phyloP scores from a whole-genome alignment of 2,329 filamentous ascomycete genomes.

The Teratosphaeria nubilosa region DNA sequence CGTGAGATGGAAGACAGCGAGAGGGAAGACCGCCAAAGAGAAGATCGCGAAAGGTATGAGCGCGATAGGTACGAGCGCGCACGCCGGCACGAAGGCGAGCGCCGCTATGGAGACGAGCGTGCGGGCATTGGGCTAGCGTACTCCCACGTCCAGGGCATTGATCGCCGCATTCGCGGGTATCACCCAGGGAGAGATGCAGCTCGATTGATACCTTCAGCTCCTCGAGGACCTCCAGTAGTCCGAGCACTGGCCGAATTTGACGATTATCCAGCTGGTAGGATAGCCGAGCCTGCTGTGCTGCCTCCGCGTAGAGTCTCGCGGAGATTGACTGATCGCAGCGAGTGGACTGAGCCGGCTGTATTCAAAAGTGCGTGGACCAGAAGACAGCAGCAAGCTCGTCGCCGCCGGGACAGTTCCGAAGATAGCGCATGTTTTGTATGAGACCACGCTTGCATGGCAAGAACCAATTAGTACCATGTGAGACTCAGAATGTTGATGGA shows the following conservation, averaged over 20 bases:
- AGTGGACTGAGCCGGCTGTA: background rate
- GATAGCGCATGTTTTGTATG: background rate
- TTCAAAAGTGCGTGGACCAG: background rate
- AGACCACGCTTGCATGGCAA: background rate
- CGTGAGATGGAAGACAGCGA: background rate
- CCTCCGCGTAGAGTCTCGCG: background rate
- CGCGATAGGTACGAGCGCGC: background rate
- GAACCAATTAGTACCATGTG: background rate
- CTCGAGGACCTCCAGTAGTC: background rate
- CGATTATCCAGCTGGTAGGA: constrained; percentile 2
- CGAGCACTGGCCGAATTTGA: constrained; percentile 2
- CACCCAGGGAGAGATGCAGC: background rate
- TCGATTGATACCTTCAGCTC: background rate
- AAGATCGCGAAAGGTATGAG: background rate
- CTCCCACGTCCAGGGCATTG: background rate
- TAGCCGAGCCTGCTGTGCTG: background rate
- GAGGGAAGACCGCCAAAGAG: background rate
- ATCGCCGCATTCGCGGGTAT: background rate
- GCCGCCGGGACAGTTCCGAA: background rate
- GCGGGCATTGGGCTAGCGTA: background rate
- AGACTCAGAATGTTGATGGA: background rate
- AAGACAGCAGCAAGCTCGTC: background rate
- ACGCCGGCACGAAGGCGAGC: background rate
- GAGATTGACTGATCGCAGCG: constrained; percentile 1
- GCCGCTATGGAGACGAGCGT: background rate